Evolutionary conservation across 305 asterid genomes (phyloP), one percentile per base, ranked within the genome.

Genomic region (Fraxinus latifolia): DNA sequence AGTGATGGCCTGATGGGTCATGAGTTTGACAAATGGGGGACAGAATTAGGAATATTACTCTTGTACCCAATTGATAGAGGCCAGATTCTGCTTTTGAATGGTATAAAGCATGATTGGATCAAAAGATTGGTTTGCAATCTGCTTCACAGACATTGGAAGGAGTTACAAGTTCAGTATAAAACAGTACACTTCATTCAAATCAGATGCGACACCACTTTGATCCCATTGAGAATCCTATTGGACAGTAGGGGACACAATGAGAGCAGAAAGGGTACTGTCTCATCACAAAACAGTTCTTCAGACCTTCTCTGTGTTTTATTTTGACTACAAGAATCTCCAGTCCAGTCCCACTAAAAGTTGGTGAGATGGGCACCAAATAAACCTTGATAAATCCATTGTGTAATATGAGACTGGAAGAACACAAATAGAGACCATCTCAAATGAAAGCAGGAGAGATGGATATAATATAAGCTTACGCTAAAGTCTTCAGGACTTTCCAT

Each of bases 401-500:
- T 6, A 19, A 58, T 58, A 79, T 42, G 82, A 84, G 74, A 83
- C 78, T 44, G 80, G 72, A 47, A 39, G 79, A 4, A 12, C 33
- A 53, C 70, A 42, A 50, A 29, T 68, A 3, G 42, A 32, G 75
- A 70, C 42, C 75, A 70, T 29, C 19, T 31, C 21, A 11, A 65
- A 44, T 7, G 32, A 65, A 79, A 67, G 75, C 23, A 67, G 14
- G 68, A 76, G 7, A 29, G 47, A 47, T 31, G 8, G 19, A 55
- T 44, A 47, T 39, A 34, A 71, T 29, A 82, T 80, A 76, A 79
- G 62, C 98, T 93, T 92, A 94, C 99, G 85, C 84, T 78, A 96
- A 85, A 34, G 95, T 91, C 94, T 93, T 94, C 36, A 86, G 89
- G 86, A 90, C 90, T 86, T 94, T 94, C 98, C 98, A 96, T 19